Percentiles rank a stretch among this genome's conserved stretches.
Evolutionary conservation across 2,329 filamentous ascomycete species (phyloP).

Genomic region (Graphilbum ipis-grandicollis): DNA sequence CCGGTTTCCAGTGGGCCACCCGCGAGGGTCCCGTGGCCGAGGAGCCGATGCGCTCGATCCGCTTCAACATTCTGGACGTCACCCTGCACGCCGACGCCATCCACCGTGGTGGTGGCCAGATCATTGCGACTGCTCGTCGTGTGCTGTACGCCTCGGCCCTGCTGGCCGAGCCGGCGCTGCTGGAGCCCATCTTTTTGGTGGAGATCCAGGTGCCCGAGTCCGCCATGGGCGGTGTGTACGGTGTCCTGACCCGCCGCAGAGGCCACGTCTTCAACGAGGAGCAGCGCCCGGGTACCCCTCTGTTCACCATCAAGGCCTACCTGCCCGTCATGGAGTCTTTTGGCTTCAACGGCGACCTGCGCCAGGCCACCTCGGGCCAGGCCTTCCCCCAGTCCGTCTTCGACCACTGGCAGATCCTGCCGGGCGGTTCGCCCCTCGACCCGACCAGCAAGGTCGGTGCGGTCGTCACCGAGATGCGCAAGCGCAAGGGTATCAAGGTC

Average conservation of each 20-base stretch:
- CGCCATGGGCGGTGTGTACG: constrained; percentile 99
- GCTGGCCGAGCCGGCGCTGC: constrained; percentile 76
- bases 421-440: constrained; percentile 86
- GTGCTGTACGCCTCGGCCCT: constrained; percentile 88
- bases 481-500: constrained; percentile 99
- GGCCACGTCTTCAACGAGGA: constrained; percentile 98
- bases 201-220: constrained; percentile 98
- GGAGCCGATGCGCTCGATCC: constrained; percentile 91
- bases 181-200: constrained; percentile 96
- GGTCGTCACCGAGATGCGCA: constrained; percentile 79
- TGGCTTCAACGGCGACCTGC: constrained; percentile 96
- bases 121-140: constrained; percentile 96
- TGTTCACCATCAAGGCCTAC: constrained; percentile 69
- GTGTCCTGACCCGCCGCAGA: constrained; percentile 92
- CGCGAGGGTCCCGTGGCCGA: constrained; percentile 95
- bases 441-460: constrained; percentile 61
- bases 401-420: constrained; percentile 95
- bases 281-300: constrained; percentile 94
- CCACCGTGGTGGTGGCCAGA: constrained; percentile 97
- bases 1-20: constrained; percentile 99
- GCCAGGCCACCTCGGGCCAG: constrained; percentile 83
- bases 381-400: constrained; percentile 98
- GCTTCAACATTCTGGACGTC: constrained; percentile 99
- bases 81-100: constrained; percentile 99
- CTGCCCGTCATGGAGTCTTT: constrained; percentile 24